Conservation (phyloP, 495 filamentous ascomycete species). For the Lasiosphaeria miniovina region DNA sequence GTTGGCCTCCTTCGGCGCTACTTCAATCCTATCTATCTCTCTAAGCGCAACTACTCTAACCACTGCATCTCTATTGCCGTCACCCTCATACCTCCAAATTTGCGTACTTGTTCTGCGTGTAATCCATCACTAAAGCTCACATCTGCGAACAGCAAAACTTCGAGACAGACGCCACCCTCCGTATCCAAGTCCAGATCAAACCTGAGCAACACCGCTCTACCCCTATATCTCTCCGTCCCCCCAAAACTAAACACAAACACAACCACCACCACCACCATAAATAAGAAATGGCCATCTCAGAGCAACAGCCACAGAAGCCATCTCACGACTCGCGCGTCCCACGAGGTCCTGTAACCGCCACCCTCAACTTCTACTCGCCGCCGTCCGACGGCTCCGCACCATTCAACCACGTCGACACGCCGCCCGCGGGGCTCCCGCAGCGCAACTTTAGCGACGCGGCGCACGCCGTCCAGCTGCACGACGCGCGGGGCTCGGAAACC, state of each 20-base stretch:
- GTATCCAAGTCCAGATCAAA: too few relatives aligned
- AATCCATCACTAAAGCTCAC: too few relatives aligned
- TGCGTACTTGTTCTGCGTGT: too few relatives aligned
- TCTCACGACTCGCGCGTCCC: conserved; percentile 42
- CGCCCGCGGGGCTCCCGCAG: conserved; percentile 56
- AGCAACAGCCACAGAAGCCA: conserved; percentile 9
- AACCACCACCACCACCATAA: neutral
- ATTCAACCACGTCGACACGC: conserved; percentile 66
- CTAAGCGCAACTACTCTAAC: too few relatives aligned
- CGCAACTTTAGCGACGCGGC: conserved; percentile 55
- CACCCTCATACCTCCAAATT: too few relatives aligned
- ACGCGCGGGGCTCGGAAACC: conserved; percentile 61
- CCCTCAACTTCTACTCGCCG: conserved; percentile 65
- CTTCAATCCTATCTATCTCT: too few relatives aligned
- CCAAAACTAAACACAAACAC: neutral
- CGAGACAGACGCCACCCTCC: too few relatives aligned
- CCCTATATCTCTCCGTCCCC: neutral
- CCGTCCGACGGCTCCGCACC: conserved; percentile 63
- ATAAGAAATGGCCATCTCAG: conserved; percentile 33
- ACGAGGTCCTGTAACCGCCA: conserved; percentile 61
- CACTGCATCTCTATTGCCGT: too few relatives aligned
- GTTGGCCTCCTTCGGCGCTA: too few relatives aligned
- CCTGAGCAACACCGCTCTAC: neutral
- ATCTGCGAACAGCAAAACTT: too few relatives aligned
- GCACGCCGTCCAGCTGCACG: conserved; percentile 37